Evolutionary conservation across 2,329 filamentous ascomycete genomes (phyloP), one percentile per base, ranked within the genome.

Genomic region (Capronia americana): DNA sequence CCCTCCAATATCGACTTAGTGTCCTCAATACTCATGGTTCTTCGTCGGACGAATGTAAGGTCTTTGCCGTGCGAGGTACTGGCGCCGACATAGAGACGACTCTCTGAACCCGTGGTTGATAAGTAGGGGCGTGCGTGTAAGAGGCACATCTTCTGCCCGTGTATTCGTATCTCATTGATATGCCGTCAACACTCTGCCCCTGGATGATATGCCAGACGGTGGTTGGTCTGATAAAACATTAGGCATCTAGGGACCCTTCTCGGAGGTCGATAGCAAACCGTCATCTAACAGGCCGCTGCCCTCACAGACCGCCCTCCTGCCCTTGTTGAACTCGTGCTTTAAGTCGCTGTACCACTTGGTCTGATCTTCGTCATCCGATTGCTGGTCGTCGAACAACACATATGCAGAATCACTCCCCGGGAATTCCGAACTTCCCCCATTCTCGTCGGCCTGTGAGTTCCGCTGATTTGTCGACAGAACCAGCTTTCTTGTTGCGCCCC

Each of bases 341-440:
- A 69, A 30, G 38, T 59, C 30, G 17, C 32, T 17, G 14, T 61
- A 57, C 63, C 55, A 57, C n/a, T 64, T 38, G 28, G 51, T 46
- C 38, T 61, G n/a, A 20, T n/a, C n/a, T 41, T 50, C 30, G 14
- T 59, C 44, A 32, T 32, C 41, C 11, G 68, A 41, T 38, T 56
- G 56, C 20, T 64, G 56, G 28, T 63, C 59, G 38, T 69, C 69
- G 46, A 73, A 68, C 28, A 71, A 46, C 5, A 72, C 61, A 65
- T 73, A 73, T 14, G 69, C 70, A 5, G 67, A 57, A 38, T 65
- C 61, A 12, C 57, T 51, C 3, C 24, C 50, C 11, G 30, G 6
- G 14, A n/a, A 28, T n/a, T 65, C 64, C 8, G 51, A 32, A n/a
- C 64, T 51, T 24, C 12, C 44, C 48, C 50, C 63, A 12, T 64